Conservation (phyloP, 2,329 filamentous ascomycete species). For the Neodidymelliopsis sp. region DNA sequence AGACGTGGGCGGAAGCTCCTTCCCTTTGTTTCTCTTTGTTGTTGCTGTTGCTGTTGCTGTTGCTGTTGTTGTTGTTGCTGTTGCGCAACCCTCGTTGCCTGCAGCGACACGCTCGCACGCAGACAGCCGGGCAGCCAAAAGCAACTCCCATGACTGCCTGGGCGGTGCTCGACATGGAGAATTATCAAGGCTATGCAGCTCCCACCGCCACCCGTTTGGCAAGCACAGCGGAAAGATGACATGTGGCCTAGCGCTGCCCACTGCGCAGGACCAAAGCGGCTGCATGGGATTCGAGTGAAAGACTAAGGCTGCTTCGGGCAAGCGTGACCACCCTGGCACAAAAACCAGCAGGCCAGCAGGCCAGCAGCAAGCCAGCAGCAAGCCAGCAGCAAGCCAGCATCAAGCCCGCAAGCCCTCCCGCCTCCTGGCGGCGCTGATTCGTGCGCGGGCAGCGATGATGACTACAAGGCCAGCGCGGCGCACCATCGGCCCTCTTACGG, state of each 20-base stretch:
- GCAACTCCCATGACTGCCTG: neutral
- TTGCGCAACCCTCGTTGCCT: conserved; percentile 1
- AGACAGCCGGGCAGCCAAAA: too few relatives aligned
- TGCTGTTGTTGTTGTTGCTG: conserved; percentile 4
- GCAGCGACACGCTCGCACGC: conserved; percentile 4
- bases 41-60: too few relatives aligned
- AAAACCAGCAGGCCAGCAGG: too few relatives aligned
- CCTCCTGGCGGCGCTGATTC: conserved; percentile 37
- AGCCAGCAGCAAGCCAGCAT: too few relatives aligned
- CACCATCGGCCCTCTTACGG: conserved; percentile 25
- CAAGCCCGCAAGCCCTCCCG: conserved; percentile 40
- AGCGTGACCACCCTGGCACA: conserved; percentile 17
- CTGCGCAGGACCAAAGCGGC: conserved; percentile 26
- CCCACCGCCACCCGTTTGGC: conserved; percentile 27
- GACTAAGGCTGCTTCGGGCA: conserved; percentile 21
- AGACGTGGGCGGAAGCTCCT: conserved; percentile 26
- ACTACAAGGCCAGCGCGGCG: conserved; percentile 22
- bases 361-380: too few relatives aligned
- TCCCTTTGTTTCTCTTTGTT: too few relatives aligned
- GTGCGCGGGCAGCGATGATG: conserved; percentile 28
- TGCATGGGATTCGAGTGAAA: conserved; percentile 33
- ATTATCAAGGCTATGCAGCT: conserved; percentile 12
- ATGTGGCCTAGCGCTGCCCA: conserved; percentile 10
- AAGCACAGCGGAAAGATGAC: conserved; percentile 6
- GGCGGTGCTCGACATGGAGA: conserved; percentile 3